Evolutionary conservation across 2,329 filamentous ascomycete species (phyloP), one percentile per base, ranked within the genome.

Genomic region (Neopestalotiopsis rosae): DNA sequence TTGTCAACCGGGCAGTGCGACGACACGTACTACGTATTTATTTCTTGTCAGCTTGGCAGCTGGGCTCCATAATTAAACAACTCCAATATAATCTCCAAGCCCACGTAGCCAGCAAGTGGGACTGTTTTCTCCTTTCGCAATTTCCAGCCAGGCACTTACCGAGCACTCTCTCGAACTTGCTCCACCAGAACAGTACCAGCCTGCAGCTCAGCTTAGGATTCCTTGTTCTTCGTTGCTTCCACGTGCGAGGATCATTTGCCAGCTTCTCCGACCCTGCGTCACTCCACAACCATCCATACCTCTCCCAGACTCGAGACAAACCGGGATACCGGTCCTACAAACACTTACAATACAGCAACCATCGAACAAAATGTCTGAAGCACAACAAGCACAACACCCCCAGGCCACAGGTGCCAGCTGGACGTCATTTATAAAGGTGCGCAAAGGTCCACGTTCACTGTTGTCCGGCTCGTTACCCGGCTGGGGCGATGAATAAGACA

Each of bases 371-470:
- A 67, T 67, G 65, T 61, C 65, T 56, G 65, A 67, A n/a, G 49
- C 32, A 12, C 64, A 66, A 42, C 65, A 67, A 24, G n/a, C 65
- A 30, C 65, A 52, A 5, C 75, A 79, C 67, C 71, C 77, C 34
- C 76, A 78, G 69, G 77, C 77, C 40, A 71, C 61, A 66, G 75
- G 77, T 52, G 76, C 77, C 56, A 76, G 74, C 57, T 79, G 77
- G 77, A 69, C 77, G 9, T 70, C 77, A 3, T 79, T 79, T 61
- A 72, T 79, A 69, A 79, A 79, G 73, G 77, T 78, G 52, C 38
- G 68, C 30, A 40, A 20, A 14, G 38, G n/a, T 56, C 30, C 32
- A 49, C 14, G 32, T 30, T 24, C 28, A 65, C 52, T 61, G 34
- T 32, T 64, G 45, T 24, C 59, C 28, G 30, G 3, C 17, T 14